Conservation (phyloP, 163 green algal species). For the Scenedesmus sp. region DNA sequence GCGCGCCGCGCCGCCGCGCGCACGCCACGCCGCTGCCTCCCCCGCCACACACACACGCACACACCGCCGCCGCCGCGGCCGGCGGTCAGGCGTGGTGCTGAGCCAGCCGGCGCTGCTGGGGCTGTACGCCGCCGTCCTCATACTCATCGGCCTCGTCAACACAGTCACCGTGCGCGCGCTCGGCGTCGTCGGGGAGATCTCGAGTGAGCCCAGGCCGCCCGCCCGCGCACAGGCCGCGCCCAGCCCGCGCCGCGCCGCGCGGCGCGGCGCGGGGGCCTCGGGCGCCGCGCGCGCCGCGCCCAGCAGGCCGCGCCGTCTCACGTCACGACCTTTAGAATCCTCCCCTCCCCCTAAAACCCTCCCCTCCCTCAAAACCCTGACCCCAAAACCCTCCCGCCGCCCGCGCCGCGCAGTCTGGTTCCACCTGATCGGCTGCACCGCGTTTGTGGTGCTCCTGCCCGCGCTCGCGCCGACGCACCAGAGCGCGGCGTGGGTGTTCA, state of each 20-base stretch:
- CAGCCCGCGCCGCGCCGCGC: too few relatives aligned
- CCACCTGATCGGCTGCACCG: constrained; percentile 46
- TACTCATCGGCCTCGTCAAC: constrained; percentile 52
- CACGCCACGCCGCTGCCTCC: too few relatives aligned
- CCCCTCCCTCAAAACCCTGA: too few relatives aligned
- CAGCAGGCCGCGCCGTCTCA: background rate
- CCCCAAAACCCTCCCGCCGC: background rate
- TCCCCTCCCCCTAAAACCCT: too few relatives aligned
- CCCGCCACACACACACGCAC: too few relatives aligned
- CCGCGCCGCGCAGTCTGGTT: constrained; percentile 43
- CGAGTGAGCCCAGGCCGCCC: constrained; percentile 34
- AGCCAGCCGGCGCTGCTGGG: constrained; percentile 9
- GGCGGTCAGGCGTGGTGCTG: background rate
- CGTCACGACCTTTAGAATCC: background rate
- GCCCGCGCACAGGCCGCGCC: too few relatives aligned
- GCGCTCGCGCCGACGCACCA: constrained; percentile 47
- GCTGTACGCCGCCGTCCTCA: constrained; percentile 33
- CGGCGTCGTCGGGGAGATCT: constrained; percentile 44
- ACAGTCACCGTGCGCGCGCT: constrained; percentile 46
- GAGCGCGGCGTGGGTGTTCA: constrained; percentile 50
- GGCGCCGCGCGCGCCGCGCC: too few relatives aligned
- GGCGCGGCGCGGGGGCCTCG: too few relatives aligned
- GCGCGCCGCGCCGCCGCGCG: too few relatives aligned
- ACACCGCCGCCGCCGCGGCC: too few relatives aligned
- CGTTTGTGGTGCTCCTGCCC: constrained; percentile 53